Conservation (phyloP, 495 filamentous ascomycete species). For the Aspergillus ostianus region DNA sequence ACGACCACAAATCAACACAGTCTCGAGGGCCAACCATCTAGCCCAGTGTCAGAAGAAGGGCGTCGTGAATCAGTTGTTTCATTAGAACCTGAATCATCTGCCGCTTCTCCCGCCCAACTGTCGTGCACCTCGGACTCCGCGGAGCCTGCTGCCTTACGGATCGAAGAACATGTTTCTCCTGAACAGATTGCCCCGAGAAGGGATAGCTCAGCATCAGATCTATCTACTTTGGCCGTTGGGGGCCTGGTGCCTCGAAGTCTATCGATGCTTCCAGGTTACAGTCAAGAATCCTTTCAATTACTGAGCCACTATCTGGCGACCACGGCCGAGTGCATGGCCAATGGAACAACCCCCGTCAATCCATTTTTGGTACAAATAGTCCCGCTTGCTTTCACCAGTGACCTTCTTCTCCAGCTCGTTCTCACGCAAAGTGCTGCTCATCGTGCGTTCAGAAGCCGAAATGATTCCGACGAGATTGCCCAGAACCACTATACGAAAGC, state of each 20-base stretch:
- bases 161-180: constrained; percentile 1
- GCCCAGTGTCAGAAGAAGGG: constrained; percentile 4
- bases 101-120: background rate
- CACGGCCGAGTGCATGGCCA: constrained; percentile 40
- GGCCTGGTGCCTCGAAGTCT: constrained; percentile 24
- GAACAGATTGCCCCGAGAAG: background rate
- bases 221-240: background rate
- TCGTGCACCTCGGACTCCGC: constrained; percentile 4
- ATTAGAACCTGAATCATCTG: background rate
- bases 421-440: constrained; percentile 40
- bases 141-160: background rate
- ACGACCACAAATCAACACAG: background rate
- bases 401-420: constrained; percentile 36
- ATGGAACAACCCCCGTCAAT: constrained; percentile 37
- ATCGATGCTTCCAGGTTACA: constrained; percentile 36
- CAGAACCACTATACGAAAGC: constrained; percentile 37
- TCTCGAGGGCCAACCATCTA: background rate
- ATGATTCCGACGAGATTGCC: constrained; percentile 35
- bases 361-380: constrained; percentile 40
- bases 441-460: constrained; percentile 33
- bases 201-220: background rate
- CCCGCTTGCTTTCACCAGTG: constrained; percentile 37
- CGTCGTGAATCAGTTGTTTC: constrained; percentile 7
- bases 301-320: constrained; percentile 38
- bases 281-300: constrained; percentile 32